phyloP scores from a whole-genome alignment of 352 stramenopile genomes.

The Globisporangium paddicum region DNA sequence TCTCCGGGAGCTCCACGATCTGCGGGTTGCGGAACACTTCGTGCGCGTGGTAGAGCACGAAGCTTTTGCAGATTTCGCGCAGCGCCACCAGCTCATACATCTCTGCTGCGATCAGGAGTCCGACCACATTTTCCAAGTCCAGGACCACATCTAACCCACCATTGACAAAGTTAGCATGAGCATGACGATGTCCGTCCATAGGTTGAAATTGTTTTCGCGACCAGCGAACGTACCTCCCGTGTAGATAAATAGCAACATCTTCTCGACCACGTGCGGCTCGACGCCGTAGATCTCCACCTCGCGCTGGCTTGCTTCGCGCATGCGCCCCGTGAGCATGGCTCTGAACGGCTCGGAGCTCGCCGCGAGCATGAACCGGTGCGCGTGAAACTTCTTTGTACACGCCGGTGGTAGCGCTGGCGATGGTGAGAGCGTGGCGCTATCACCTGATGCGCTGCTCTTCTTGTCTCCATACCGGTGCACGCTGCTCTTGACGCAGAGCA shows the following conservation, averaged over 20 bases:
- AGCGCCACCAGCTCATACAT: slow-evolving; percentile 81
- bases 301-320: slow-evolving; percentile 66
- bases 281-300: slow-evolving; percentile 75
- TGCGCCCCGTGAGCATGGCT: slow-evolving; percentile 78
- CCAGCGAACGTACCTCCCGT: slow-evolving; percentile 46
- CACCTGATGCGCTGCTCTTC: background rate
- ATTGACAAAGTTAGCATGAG: background rate
- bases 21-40: slow-evolving; percentile 76
- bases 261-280: slow-evolving; percentile 56
- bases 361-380: slow-evolving; percentile 81
- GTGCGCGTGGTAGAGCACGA: slow-evolving; percentile 76
- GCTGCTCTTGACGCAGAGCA: slow-evolving; percentile 47
- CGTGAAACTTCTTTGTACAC: slow-evolving; percentile 41
- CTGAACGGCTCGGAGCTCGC: slow-evolving; percentile 77
- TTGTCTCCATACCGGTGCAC: slow-evolving; percentile 1
- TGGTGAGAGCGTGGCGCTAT: background rate
- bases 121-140: slow-evolving; percentile 65
- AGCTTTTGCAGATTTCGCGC: slow-evolving; percentile 80
- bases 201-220: background rate
- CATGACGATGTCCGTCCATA: background rate
- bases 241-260: slow-evolving; percentile 86
- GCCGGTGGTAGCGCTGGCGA: background rate
- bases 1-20: slow-evolving; percentile 76
- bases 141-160: slow-evolving; percentile 52
- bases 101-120: slow-evolving; percentile 68